A percentile compares a stretch with the other conserved stretches of the same genome.
Conservation (phyloP, 2,329 filamentous ascomycete species). For the Aspergillus chevalieri region DNA sequence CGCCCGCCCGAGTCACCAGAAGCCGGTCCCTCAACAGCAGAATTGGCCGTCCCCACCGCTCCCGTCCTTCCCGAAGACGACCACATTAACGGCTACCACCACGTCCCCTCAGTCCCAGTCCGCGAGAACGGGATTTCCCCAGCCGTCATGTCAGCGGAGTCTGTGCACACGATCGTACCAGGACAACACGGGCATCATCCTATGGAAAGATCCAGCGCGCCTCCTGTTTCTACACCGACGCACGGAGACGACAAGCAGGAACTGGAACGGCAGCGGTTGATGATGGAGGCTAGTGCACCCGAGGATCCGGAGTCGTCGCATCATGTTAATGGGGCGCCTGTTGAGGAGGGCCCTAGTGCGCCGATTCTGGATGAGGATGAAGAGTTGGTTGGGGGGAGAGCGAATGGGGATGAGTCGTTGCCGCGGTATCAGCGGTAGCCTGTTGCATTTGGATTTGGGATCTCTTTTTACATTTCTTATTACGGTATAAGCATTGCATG, state of each 20-base stretch:
- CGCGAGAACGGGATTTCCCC: conserved; percentile 13
- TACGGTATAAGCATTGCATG: conserved; percentile 4
- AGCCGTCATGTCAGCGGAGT: conserved; percentile 23
- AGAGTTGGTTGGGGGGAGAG: conserved; percentile 35
- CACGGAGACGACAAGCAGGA: conserved; percentile 70
- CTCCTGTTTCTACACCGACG: conserved; percentile 16
- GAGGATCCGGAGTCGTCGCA: conserved; percentile 9
- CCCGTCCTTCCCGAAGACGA: conserved; percentile 45
- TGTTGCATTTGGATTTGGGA: background rate
- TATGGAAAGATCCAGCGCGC: conserved; percentile 38
- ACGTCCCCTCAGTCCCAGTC: conserved; percentile 16
- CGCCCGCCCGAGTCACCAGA: conserved; percentile 55
- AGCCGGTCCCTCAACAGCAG: conserved; percentile 41
- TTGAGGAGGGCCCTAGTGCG: conserved; percentile 45
- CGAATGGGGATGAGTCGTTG: conserved; percentile 35
- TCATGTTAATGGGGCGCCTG: conserved; percentile 6
- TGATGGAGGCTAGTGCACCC: conserved; percentile 61
- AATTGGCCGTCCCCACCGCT: conserved; percentile 37
- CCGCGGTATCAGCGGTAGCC: conserved; percentile 40
- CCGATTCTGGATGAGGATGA: conserved; percentile 55
- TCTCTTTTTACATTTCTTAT: conserved; percentile 7
- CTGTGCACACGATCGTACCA: conserved; percentile 24
- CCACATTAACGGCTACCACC: conserved; percentile 45
- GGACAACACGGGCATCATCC: conserved; percentile 18
- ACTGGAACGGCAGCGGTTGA: conserved; percentile 60